phyloP scores from a whole-genome alignment of 148 eudicot species.

The Vaccinium myrtillus region DNA sequence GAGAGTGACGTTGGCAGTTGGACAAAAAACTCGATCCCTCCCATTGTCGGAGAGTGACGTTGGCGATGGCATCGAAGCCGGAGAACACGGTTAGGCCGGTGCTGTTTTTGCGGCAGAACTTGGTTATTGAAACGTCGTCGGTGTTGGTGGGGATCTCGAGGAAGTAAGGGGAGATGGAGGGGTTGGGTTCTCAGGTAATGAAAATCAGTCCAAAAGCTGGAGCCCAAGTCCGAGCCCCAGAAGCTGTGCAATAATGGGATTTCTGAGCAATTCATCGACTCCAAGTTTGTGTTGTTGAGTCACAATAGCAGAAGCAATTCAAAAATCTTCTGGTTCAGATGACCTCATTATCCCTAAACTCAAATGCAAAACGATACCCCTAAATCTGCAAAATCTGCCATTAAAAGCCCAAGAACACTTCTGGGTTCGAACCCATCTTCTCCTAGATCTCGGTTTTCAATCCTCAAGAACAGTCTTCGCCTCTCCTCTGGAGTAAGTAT shows the following conservation, averaged over 20 bases:
- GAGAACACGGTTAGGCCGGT: slow-evolving; percentile 41
- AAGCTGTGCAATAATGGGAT: slow-evolving; percentile 37
- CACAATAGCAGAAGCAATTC: slow-evolving; percentile 15
- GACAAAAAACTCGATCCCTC: not conserved
- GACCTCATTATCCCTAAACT: slow-evolving; percentile 32
- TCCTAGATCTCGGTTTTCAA: slow-evolving; percentile 80
- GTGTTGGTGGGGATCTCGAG: slow-evolving; percentile 40
- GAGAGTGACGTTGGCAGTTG: slow-evolving; percentile 39
- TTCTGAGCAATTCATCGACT: slow-evolving; percentile 61
- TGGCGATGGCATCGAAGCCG: slow-evolving; percentile 42
- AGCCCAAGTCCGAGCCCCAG: slow-evolving; percentile 30
- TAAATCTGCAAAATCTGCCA: not conserved
- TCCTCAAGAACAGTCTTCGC: slow-evolving; percentile 66
- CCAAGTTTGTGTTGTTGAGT: slow-evolving; percentile 43
- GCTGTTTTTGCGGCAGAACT: slow-evolving; percentile 44
- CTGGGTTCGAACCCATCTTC: slow-evolving; percentile 43
- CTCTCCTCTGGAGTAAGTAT: slow-evolving; percentile 50
- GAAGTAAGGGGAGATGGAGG: slow-evolving; percentile 57
- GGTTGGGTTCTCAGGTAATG: slow-evolving; percentile 46
- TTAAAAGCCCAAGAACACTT: not conserved
- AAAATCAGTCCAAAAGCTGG: slow-evolving; percentile 11
- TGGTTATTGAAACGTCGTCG: slow-evolving; percentile 39
- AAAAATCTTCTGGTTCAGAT: not conserved
- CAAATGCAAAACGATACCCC: slow-evolving; percentile 36
- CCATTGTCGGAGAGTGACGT: slow-evolving; percentile 38